Percentiles rank a stretch among this genome's conserved stretches.
These are phyloP conservation scores for Extremus antarcticus DNA, from an alignment of 495 filamentous ascomycete species.

Conservation along the genomic window DNA sequence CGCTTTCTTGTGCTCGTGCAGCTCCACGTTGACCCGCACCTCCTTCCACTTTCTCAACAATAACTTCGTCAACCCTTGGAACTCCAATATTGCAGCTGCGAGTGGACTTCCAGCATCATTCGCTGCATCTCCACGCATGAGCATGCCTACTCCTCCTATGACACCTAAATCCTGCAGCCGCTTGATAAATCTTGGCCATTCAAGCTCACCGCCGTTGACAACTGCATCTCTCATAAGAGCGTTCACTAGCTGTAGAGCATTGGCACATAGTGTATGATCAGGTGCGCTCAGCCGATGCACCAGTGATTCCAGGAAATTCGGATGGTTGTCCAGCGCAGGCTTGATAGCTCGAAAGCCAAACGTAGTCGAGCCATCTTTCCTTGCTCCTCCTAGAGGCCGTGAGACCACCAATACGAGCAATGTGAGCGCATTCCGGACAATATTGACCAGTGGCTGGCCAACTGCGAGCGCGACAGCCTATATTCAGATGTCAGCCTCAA, in stretches of 20 bases:
- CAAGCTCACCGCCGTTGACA: slow-evolving; percentile 59
- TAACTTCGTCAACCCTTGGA: slow-evolving; percentile 85
- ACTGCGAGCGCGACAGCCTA: slow-evolving; percentile 90
- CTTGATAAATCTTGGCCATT: slow-evolving; percentile 96
- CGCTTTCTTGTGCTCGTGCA: slow-evolving; percentile 78
- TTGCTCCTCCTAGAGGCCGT: slow-evolving; percentile 48
- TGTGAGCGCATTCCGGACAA: slow-evolving; percentile 90
- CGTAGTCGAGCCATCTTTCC: slow-evolving; percentile 34
- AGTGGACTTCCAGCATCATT: slow-evolving; percentile 53
- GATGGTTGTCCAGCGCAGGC: slow-evolving; percentile 80
- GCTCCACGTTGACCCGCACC: slow-evolving; percentile 69
- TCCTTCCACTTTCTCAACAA: slow-evolving; percentile 85
- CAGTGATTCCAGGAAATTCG: slow-evolving; percentile 89
- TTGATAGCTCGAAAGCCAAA: slow-evolving; percentile 87
- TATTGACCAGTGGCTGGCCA: slow-evolving; percentile 92
- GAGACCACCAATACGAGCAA: slow-evolving; percentile 88
- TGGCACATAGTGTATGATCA: slow-evolving; percentile 92
- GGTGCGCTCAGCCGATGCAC: slow-evolving; percentile 81
- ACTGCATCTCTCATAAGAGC: slow-evolving; percentile 89
- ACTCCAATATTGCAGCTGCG: slow-evolving; percentile 85
- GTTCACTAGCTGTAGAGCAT: slow-evolving; percentile 89
- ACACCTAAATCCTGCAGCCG: slow-evolving; percentile 83
- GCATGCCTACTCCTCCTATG: slow-evolving; percentile 75
- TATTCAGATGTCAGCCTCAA: slow-evolving; percentile 1
- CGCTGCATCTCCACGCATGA: slow-evolving; percentile 90